phyloP scores from a whole-genome alignment of 73 alveolate species.

The Paramecium biaurelia region DNA sequence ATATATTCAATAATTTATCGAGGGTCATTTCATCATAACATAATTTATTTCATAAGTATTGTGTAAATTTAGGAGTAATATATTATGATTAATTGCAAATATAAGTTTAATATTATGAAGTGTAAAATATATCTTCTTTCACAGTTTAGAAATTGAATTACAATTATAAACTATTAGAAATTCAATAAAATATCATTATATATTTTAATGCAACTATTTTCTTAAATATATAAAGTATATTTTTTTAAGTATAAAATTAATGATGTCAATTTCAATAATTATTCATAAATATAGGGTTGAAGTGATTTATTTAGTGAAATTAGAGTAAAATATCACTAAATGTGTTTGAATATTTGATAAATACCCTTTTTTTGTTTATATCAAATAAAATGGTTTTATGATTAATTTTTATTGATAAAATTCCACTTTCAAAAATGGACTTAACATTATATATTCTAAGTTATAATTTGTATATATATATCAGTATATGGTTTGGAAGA shows the following conservation, averaged over 20 bases:
- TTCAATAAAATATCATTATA: neutral
- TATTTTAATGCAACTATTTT: neutral
- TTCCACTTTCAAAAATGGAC: neutral
- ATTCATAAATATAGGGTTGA: neutral
- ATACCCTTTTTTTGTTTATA: neutral
- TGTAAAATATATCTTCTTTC: no score
- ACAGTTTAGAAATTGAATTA: no score
- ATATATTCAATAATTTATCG: no score
- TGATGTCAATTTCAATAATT: neutral
- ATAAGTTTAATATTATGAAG: no score
- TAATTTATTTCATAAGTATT: no score
- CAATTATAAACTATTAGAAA: neutral
- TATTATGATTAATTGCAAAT: no score
- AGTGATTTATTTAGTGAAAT: neutral
- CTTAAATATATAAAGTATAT: neutral
- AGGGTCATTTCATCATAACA: no score
- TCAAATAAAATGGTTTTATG: neutral
- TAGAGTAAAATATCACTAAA: neutral
- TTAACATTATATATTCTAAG: neutral
- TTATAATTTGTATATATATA: neutral
- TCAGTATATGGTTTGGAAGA: neutral
- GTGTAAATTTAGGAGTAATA: no score
- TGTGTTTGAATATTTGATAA: neutral
- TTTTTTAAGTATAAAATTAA: neutral
- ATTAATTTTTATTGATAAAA: neutral